Evolutionary conservation across 2,329 filamentous ascomycete genomes (phyloP).

Genomic region (Colletotrichum abscissum): DNA sequence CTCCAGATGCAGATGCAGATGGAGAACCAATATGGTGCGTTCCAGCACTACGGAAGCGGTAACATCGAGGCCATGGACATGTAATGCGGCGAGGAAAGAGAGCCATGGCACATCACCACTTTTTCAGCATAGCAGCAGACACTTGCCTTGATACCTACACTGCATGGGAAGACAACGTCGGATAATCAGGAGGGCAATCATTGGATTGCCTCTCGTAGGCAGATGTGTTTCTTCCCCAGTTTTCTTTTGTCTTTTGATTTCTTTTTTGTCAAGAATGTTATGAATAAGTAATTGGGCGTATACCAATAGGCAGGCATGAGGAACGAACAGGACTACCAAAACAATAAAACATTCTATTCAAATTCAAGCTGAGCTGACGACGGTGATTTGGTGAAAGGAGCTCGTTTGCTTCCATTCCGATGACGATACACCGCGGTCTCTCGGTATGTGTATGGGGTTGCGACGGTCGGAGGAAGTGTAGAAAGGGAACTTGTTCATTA

Average conservation of each 20-base stretch:
- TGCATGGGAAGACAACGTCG: conserved; percentile 8
- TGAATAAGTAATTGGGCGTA: conserved; percentile 17
- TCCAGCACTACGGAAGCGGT: conserved; percentile 58
- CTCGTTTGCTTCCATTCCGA: not conserved
- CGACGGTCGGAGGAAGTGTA: too few species aligned
- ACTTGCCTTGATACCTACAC: conserved; percentile 7
- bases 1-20: conserved; percentile 65
- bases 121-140: conserved; percentile 26
- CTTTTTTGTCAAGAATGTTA: conserved; percentile 16
- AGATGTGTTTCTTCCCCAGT: not conserved
- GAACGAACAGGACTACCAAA: conserved; percentile 17
- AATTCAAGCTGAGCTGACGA: not conserved
- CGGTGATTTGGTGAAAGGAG: not conserved
- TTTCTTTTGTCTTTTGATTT: not conserved
- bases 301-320: conserved; percentile 29
- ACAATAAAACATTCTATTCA: not conserved
- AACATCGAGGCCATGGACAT: conserved; percentile 63
- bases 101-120: not conserved
- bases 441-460: too few species aligned
- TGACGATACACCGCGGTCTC: not conserved
- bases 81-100: conserved; percentile 45
- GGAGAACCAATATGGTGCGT: conserved; percentile 76
- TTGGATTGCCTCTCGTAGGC: not conserved
- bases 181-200: not conserved
- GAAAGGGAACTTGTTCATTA: too few species aligned